Evolutionary conservation across 2,329 filamentous ascomycete genomes (phyloP), one percentile per base, ranked within the genome.

Genomic region (Ceratocystis eucalypticola): DNA sequence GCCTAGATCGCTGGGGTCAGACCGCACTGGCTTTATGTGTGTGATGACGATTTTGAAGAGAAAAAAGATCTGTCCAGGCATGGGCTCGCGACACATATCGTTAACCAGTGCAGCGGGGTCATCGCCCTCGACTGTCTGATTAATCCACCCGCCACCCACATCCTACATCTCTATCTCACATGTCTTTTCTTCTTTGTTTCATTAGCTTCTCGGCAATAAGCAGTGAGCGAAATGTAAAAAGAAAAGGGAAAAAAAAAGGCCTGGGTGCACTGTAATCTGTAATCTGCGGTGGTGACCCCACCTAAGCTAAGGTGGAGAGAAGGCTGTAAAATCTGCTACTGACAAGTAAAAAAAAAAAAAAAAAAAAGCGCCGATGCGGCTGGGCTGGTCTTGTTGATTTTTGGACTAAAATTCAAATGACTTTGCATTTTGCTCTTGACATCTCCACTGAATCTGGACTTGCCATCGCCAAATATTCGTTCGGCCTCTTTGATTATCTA

Each of bases 341-440:
- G 61, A 33, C 55, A 17, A n/a, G 2, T 22, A 12, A 25, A 7
- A 7, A 22, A 17, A n/a, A 25, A 12, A 22, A 50, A 50, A 17
- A 57, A n/a, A n/a, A 50, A 57, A 57, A 57, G 30, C 55, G 55
- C 55, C 55, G 55, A 59, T 59, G 55, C 28, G 55, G 55, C 28
- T 57, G 53, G 53, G 5, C 50, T 48, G 50, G 53, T 30, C 53
- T 37, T 37, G 30, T 59, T 59, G 15, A 37, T 33, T 30, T 59
- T 59, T n/a, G 28, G 22, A 5, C 61, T 17, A 25, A 22, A 62
- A 45, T 62, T n/a, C 33, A n/a, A 20, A 59, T 37, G 33, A 20
- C 8, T 55, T 55, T 5, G 15, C 10, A 30, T 17, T 30, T 33
- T 33, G 28, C 15, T 37, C 33, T 30, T 4, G 10, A 59, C 25